Conservation (phyloP, 2,329 filamentous ascomycete genomes). For the Botrytis hyacinthi region DNA sequence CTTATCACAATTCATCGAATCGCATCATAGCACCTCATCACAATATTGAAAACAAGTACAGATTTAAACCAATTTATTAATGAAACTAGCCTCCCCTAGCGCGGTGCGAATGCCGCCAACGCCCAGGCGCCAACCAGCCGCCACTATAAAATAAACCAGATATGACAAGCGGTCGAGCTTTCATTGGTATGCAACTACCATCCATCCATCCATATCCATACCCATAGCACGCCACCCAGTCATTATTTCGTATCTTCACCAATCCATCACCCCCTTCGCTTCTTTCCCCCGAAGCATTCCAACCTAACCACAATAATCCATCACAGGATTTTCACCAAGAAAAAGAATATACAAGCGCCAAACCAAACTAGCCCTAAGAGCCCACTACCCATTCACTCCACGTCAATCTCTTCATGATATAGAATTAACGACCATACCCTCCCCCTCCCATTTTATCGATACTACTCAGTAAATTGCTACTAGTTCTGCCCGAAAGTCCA, state of each 20-base stretch:
- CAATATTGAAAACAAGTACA: not conserved
- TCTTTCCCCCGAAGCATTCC: not conserved
- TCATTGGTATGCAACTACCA: conserved; percentile 14
- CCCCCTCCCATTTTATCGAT: conserved; percentile 81
- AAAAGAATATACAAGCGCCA: conserved; percentile 22
- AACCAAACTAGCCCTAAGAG: not conserved
- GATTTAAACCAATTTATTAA: not conserved
- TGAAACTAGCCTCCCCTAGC: not conserved
- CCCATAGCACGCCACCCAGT: conserved; percentile 9
- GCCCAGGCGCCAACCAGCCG: conserved; percentile 3
- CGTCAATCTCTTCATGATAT: not conserved
- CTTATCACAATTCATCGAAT: not conserved
- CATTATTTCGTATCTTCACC: conserved; percentile 17
- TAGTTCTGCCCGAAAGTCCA: conserved; percentile 39
- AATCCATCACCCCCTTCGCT: not conserved
- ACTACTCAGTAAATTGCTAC: conserved; percentile 77
- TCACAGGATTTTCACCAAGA: not conserved
- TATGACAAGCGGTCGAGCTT: not conserved
- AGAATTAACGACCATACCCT: conserved; percentile 8
- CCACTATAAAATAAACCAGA: conserved; percentile 2
- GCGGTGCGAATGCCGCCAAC: not conserved
- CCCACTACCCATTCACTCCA: not conserved
- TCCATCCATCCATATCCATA: conserved; percentile 7
- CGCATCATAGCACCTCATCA: not conserved
- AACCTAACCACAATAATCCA: conserved; percentile 9